Percentiles rank a stretch among this genome's conserved stretches.
These are phyloP conservation scores for Syncephalastrum racemosum DNA, from an alignment of 371 early-diverging fungal genomes.

Conservation along the genomic window DNA sequence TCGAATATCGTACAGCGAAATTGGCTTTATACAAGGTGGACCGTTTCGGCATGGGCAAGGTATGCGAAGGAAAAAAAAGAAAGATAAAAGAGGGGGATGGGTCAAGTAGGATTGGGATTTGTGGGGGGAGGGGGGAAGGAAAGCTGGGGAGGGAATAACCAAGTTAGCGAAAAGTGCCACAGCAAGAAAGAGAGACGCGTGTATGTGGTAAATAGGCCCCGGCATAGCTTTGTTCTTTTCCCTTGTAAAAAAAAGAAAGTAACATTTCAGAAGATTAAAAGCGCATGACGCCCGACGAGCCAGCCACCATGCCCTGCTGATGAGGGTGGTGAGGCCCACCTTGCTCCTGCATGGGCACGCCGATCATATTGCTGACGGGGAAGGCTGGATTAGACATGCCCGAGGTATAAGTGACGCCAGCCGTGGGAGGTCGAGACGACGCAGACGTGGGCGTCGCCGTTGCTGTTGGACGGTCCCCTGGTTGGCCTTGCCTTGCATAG, in stretches of 20 bases:
- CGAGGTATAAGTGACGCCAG: slow-evolving; percentile 1
- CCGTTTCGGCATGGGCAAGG: too few relatives aligned
- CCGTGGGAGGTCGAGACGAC: slow-evolving; percentile 16
- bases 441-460: too few relatives aligned
- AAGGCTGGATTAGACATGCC: background rate
- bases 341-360: slow-evolving; percentile 7
- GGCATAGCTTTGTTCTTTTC: background rate
- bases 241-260: slow-evolving; percentile 1
- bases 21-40: too few relatives aligned
- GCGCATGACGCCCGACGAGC: slow-evolving; percentile 16
- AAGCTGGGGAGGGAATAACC: slow-evolving; percentile 5
- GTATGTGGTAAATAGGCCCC: slow-evolving; percentile 1
- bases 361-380: slow-evolving; percentile 9
- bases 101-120: background rate
- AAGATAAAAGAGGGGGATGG: background rate
- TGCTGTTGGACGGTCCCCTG: too few relatives aligned
- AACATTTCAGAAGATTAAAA: slow-evolving; percentile 9
- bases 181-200: slow-evolving; percentile 6
- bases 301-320: slow-evolving; percentile 18
- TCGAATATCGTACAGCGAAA: too few relatives aligned
- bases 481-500: too few relatives aligned
- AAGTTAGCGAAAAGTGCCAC: background rate
- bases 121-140: too few relatives aligned
- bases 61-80: background rate
- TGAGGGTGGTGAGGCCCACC: slow-evolving; percentile 7